Base-by-base conservation (phyloP, 2,329 filamentous ascomycete genomes). In the Coleophoma crateriformis region DNA sequence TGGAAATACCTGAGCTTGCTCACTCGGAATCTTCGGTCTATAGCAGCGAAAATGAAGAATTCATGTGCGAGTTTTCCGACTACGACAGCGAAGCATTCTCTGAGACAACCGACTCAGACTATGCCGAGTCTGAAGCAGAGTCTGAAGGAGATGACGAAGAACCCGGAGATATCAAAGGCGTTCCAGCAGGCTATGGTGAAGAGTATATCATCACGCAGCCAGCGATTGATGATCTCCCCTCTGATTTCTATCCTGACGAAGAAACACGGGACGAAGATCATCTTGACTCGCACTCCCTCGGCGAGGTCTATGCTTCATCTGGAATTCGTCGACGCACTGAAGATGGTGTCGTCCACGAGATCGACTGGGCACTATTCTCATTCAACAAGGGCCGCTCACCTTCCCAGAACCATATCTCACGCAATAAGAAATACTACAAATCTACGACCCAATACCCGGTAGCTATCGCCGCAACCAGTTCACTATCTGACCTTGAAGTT, bases 291-390 rank as follows among this genome's bases (percentile, higher is more conserved):
- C 94, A 88, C 60, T 81, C 83, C 13, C 75, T 97, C 1, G 92
- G 92, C 3, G 83, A 90, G 60, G 75, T 97, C 4, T 90, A 95
- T 61, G 92, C 92, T 0, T 95, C 90, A 0, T 96, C 90, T 19
- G 92, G 92, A 7, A 87, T 97, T 51, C 83, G 90, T 4, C 82
- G 92, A 32, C 85, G 87, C 64, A 77, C 74, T 46, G 78, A 85
- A 51, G 76, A 86, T 53, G 84, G 85, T 4, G 72, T 95, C 20
- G 75, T 88, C 6, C 92, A 96, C 64, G 92, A 97, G 67, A 90
- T 97, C 41, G 92, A 97, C 67, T 97, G 92, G 92, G 90, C 91
- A 0, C 73, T 97, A 2, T 90, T 97, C 59, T 82, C 88, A 57
- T 88, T 97, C 55, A 74, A 85, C 11, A 75, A 84, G 4, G 78